Evolutionary conservation across 257 asterid genomes (phyloP).

Genomic region (Salvia hispanica): DNA sequence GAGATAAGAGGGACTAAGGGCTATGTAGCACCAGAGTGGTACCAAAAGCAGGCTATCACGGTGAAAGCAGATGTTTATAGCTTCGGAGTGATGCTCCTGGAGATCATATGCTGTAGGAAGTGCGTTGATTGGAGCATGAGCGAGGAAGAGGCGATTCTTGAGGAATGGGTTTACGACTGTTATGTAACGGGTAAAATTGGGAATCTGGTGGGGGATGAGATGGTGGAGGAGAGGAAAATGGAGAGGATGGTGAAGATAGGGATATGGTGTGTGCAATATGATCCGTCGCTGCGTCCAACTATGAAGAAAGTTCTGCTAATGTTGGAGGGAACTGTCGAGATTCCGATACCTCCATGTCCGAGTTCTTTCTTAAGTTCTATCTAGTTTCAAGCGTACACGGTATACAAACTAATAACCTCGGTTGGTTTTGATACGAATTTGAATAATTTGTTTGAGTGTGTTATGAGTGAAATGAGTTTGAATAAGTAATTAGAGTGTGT

Average conservation of each 20-base stretch:
- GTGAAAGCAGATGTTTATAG: slow-evolving; percentile 62
- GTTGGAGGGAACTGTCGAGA: slow-evolving; percentile 65
- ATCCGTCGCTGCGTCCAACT: slow-evolving; percentile 54
- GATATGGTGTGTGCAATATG: slow-evolving; percentile 62
- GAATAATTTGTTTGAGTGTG: too few species aligned
- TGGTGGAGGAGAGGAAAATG: slow-evolving; percentile 33
- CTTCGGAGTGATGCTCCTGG: slow-evolving; percentile 56
- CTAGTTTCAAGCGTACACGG: neutral
- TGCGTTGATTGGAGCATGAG: slow-evolving; percentile 38
- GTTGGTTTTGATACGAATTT: too few species aligned
- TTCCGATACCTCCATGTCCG: slow-evolving; percentile 59
- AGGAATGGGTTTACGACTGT: slow-evolving; percentile 46
- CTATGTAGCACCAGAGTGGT: slow-evolving; percentile 64
- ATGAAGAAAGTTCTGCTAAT: slow-evolving; percentile 61
- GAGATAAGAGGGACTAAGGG: slow-evolving; percentile 56
- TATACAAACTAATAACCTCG: too few species aligned
- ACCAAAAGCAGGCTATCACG: slow-evolving; percentile 44
- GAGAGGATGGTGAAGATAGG: slow-evolving; percentile 52
- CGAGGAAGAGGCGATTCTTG: slow-evolving; percentile 50
- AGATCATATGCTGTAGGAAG: slow-evolving; percentile 45
- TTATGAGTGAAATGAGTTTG: too few species aligned
- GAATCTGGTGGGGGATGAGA: slow-evolving; percentile 36
- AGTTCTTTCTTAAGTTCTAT: slow-evolving; percentile 40
- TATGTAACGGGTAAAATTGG: slow-evolving; percentile 33
- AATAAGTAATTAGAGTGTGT: too few species aligned